Conservation (phyloP, 225 moss, liverwort and hornwort genomes). For the Physcomitrellopsis africana region DNA sequence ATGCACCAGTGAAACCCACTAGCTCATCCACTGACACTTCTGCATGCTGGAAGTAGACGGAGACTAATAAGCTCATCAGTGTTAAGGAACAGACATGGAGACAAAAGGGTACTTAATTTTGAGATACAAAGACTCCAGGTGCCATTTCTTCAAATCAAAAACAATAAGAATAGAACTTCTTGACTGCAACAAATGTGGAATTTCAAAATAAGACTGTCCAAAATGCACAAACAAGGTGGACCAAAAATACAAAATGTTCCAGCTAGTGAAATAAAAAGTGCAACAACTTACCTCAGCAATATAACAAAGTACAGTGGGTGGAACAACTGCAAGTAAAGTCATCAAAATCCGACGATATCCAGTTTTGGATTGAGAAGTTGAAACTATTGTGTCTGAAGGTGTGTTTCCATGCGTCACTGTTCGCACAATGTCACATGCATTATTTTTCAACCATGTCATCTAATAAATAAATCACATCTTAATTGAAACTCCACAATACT, state of each 20-base stretch:
- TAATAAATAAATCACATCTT: neutral
- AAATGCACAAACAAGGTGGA: neutral
- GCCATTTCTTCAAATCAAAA: neutral
- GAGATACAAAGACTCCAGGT: neutral
- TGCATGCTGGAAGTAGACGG: conserved; percentile 61
- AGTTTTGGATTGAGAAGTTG: conserved; percentile 34
- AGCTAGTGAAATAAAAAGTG: neutral
- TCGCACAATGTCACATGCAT: conserved; percentile 27
- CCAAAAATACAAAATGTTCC: neutral
- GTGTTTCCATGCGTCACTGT: conserved; percentile 40
- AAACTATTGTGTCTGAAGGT: conserved; percentile 27
- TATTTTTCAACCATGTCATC: neutral
- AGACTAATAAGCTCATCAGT: conserved; percentile 10
- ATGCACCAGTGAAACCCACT: conserved; percentile 88
- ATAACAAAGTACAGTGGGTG: conserved; percentile 55
- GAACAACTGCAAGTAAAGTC: conserved; percentile 66
- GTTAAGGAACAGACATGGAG: neutral
- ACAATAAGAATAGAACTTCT: neutral
- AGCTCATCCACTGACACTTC: conserved; percentile 86
- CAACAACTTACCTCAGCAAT: conserved; percentile 48
- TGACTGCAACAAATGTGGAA: conserved; percentile 2
- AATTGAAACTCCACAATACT: neutral
- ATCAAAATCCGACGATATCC: conserved; percentile 42
- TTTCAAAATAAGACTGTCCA: neutral
- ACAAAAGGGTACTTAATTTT: neutral